A percentile compares a stretch with the other conserved stretches of the same genome.
Conservation (phyloP, 306 rosid species). For the Cicer bijugum region DNA sequence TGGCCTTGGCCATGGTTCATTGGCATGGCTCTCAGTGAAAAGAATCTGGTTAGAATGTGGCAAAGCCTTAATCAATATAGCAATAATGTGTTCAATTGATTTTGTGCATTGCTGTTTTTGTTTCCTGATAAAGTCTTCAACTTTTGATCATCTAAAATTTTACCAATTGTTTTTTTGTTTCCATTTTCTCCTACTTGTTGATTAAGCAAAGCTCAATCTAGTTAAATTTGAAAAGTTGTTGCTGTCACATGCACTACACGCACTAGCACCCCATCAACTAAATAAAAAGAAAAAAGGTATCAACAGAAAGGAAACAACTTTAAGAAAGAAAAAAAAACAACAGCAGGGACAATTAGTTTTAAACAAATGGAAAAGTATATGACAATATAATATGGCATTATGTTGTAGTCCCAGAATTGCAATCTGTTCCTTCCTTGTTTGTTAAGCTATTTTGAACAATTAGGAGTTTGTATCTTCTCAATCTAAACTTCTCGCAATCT, state of each 20-base stretch:
- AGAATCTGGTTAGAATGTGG: not conserved
- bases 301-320: conserved; percentile 34
- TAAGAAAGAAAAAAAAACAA: conserved; percentile 31
- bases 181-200: conserved; percentile 28
- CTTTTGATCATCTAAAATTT: conserved; percentile 20
- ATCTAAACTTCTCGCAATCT: too few relatives aligned
- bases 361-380: conserved; percentile 20
- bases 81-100: conserved; percentile 28
- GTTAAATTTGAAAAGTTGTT: conserved; percentile 22
- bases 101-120: not conserved
- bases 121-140: conserved; percentile 24
- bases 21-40: conserved; percentile 34
- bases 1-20: conserved; percentile 19
- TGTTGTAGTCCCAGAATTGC: not conserved
- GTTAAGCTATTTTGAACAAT: conserved; percentile 13
- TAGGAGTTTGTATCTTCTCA: not conserved
- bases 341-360: not conserved
- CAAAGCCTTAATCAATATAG: not conserved
- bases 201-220: conserved; percentile 33
- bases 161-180: not conserved
- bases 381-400: not conserved
- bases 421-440: conserved; percentile 29
- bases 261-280: conserved; percentile 34
- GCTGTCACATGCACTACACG: conserved; percentile 41
- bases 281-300: conserved; percentile 32